Conservation (phyloP, 192 early-diverging fungal genomes). For the Dissophora ornata region DNA sequence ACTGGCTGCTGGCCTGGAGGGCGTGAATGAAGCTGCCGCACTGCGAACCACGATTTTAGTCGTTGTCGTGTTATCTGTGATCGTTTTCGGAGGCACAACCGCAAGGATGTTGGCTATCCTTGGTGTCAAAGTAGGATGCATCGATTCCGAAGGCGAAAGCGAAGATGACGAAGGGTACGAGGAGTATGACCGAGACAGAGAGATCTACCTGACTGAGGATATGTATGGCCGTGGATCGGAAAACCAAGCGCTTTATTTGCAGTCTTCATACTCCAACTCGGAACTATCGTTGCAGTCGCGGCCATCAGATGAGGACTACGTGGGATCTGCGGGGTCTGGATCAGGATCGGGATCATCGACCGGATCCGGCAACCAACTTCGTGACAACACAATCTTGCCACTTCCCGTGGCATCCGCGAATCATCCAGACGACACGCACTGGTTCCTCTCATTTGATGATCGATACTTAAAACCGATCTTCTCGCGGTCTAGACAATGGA, state of each 20-base stretch:
- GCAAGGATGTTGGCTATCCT: constrained; percentile 81
- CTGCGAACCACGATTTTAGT: constrained; percentile 91
- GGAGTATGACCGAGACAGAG: constrained; percentile 37
- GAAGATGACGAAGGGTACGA: constrained; percentile 57
- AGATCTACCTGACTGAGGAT: constrained; percentile 35
- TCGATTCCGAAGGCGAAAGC: constrained; percentile 62
- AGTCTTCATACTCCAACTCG: constrained; percentile 41
- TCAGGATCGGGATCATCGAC: constrained; percentile 41
- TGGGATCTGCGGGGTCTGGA: constrained; percentile 29
- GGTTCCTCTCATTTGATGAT: constrained; percentile 89
- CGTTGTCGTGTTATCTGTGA: constrained; percentile 91
- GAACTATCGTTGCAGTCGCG: constrained; percentile 47
- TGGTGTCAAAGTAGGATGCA: constrained; percentile 80
- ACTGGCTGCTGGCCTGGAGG: constrained; percentile 83
- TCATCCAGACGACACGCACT: constrained; percentile 69
- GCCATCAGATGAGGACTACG: constrained; percentile 51
- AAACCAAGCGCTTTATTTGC: constrained; percentile 34
- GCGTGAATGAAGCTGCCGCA: constrained; percentile 69
- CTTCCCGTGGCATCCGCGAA: constrained; percentile 36
- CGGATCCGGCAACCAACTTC: constrained; percentile 20
- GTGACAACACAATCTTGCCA: constrained; percentile 38
- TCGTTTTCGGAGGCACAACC: constrained; percentile 93
- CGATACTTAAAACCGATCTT: constrained; percentile 86
- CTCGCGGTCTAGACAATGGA: constrained; percentile 59
- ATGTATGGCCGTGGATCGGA: constrained; percentile 28